These are phyloP conservation scores for Clonostachys solani DNA, from an alignment of 2,329 filamentous ascomycete genomes.

Conservation along the genomic window DNA sequence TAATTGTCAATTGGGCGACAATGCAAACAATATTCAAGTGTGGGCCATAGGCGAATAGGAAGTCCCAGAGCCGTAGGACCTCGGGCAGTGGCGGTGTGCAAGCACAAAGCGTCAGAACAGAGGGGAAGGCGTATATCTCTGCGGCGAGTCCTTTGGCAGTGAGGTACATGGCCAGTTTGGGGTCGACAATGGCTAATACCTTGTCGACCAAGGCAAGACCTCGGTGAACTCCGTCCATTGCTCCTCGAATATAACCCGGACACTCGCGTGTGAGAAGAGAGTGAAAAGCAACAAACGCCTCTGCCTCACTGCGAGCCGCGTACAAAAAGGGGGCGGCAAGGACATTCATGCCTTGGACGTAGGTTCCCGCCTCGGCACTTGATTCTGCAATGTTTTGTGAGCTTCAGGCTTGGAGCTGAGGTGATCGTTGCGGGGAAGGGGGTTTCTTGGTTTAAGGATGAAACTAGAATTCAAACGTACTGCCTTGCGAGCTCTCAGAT, in stretches of 20 bases:
- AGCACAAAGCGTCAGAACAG: conserved; percentile 88
- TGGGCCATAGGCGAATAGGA: conserved; percentile 90
- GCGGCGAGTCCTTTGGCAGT: conserved; percentile 84
- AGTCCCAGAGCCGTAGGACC: conserved; percentile 92
- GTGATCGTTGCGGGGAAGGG: not conserved
- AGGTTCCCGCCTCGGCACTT: conserved; percentile 70
- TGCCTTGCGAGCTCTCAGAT: conserved; percentile 2
- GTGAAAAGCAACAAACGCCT: conserved; percentile 90
- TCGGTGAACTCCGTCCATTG: conserved; percentile 95
- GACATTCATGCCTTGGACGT: conserved; percentile 99
- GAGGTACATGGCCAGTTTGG: conserved; percentile 79
- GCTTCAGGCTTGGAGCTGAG: not conserved
- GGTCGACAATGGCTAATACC: conserved; percentile 86
- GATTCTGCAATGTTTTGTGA: conserved; percentile 25
- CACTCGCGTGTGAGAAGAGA: conserved; percentile 83
- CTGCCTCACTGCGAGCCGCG: conserved; percentile 86
- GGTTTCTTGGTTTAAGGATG: not conserved
- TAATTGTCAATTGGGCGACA: conserved; percentile 87
- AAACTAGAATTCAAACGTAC: not conserved
- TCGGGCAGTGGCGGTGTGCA: conserved; percentile 94
- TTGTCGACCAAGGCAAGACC: conserved; percentile 89
- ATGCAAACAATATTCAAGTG: conserved; percentile 96
- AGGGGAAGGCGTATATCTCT: conserved; percentile 94
- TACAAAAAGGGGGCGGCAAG: conserved; percentile 94
- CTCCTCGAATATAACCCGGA: conserved; percentile 89